Conservation (phyloP, 768 basidiomycete genomes). For the Vararia minispora region DNA sequence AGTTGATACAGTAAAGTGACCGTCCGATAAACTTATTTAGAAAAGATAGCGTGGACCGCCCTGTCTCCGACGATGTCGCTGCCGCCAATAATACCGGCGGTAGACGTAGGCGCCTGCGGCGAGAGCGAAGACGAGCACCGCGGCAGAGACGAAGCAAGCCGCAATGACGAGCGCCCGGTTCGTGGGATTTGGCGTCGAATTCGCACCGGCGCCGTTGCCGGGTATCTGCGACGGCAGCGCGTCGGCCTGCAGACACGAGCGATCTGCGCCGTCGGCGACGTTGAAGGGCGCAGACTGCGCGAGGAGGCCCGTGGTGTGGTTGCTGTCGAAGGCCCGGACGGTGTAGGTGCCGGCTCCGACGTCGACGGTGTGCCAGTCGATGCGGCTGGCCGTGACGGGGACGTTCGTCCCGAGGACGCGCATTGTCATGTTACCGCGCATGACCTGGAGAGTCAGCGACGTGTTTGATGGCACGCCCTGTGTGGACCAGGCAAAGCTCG, state of each 20-base stretch:
- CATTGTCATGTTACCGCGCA: constrained; percentile 6
- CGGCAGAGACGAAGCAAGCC: no score
- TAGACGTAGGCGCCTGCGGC: no score
- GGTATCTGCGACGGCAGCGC: no score
- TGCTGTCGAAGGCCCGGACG: constrained; percentile 17
- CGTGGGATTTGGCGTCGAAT: no score
- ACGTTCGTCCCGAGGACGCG: constrained; percentile 19
- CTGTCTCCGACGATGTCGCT: constrained; percentile 10
- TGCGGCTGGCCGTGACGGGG: constrained; percentile 15
- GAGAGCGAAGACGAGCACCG: constrained; percentile 17
- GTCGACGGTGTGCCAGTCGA: constrained; percentile 22
- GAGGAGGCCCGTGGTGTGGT: constrained; percentile 10
- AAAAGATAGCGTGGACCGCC: constrained; percentile 15
- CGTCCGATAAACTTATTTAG: constrained; percentile 1
- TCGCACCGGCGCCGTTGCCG: no score
- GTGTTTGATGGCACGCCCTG: constrained; percentile 3
- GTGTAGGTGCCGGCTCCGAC: constrained; percentile 25
- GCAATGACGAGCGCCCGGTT: no score
- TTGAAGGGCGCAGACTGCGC: constrained; percentile 22
- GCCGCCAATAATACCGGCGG: no score
- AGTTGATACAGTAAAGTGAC: neutral
- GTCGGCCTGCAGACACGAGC: no score
- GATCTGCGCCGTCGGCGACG: no score
- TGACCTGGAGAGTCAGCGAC: constrained; percentile 16
- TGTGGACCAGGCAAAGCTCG: constrained; percentile 19